Conservation (phyloP, 108 stramenopile genomes). For the Nitzschia putrida region DNA sequence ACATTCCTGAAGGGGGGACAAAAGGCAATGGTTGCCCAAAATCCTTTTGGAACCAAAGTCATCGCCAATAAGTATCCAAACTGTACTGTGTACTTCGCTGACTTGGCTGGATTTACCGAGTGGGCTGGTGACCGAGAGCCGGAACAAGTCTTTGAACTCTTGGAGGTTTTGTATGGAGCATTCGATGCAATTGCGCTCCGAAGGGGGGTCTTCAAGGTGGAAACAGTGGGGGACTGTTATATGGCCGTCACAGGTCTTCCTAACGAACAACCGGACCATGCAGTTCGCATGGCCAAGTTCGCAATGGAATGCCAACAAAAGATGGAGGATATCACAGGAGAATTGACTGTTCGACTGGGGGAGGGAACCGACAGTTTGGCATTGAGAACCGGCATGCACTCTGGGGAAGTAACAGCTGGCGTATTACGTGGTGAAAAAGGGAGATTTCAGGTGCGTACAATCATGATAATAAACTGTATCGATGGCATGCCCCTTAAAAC, state of each 20-base stretch:
- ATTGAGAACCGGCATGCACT: slow-evolving; percentile 26
- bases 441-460: background rate
- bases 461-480: too few relatives aligned
- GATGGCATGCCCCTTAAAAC: too few relatives aligned
- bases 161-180: slow-evolving; percentile 8
- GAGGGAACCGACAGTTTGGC: slow-evolving; percentile 36
- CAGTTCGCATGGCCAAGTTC: slow-evolving; percentile 21
- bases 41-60: background rate
- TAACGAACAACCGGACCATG: slow-evolving; percentile 4
- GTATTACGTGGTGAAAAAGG: slow-evolving; percentile 12
- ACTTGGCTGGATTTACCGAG: slow-evolving; percentile 20
- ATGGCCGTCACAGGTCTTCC: slow-evolving; percentile 20
- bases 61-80: slow-evolving; percentile 21
- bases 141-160: slow-evolving; percentile 4
- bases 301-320: slow-evolving; percentile 13
- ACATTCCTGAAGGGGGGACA: background rate
- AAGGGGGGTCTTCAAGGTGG: slow-evolving; percentile 10
- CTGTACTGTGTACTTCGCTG: slow-evolving; percentile 18
- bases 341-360: slow-evolving; percentile 27
- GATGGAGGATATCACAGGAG: slow-evolving; percentile 17
- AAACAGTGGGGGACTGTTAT: slow-evolving; percentile 12
- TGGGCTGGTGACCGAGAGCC: slow-evolving; percentile 18
- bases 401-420: slow-evolving; percentile 13
- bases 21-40: background rate
- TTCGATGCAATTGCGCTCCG: background rate